These are phyloP conservation scores for Lactifluus volemus DNA, from an alignment of 768 basidiomycete species.

Conservation along the genomic window DNA sequence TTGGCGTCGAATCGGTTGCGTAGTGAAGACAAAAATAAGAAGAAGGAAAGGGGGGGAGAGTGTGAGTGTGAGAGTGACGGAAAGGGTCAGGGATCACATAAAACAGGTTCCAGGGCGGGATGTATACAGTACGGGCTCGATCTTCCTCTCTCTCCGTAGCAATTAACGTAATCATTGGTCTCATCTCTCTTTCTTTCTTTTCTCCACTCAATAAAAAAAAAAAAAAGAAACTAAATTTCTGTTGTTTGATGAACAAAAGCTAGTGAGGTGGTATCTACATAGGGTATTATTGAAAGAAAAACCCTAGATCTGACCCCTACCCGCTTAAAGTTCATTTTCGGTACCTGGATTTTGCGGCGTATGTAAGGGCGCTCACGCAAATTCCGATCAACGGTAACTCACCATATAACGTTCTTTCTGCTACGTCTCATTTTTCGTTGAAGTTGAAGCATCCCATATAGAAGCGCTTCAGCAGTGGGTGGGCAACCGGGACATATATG, in stretches of 20 bases:
- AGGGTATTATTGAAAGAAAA: neutral
- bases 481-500: conserved; percentile 97
- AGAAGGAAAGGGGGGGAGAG: neutral
- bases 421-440: conserved; percentile 93
- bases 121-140: too few species aligned
- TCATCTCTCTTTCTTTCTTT: neutral
- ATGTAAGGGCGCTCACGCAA: neutral
- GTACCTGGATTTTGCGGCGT: conserved; percentile 26
- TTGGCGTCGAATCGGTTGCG: too few species aligned
- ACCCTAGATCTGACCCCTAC: neutral
- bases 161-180: neutral
- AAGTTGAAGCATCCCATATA: conserved; percentile 94
- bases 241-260: neutral
- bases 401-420: conserved; percentile 86
- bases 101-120: neutral
- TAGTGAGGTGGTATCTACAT: neutral
- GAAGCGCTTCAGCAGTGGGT: conserved; percentile 90
- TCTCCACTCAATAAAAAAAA: too few species aligned
- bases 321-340: conserved; percentile 36
- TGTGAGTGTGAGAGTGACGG: neutral
- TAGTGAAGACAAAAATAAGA: neutral
- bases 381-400: conserved; percentile 19
- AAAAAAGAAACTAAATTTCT: neutral
- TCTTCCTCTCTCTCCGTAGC: neutral
- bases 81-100: neutral